These are phyloP conservation scores for Ampelomyces quisqualis DNA, from an alignment of 2,329 filamentous ascomycete genomes.

Conservation along the genomic window DNA sequence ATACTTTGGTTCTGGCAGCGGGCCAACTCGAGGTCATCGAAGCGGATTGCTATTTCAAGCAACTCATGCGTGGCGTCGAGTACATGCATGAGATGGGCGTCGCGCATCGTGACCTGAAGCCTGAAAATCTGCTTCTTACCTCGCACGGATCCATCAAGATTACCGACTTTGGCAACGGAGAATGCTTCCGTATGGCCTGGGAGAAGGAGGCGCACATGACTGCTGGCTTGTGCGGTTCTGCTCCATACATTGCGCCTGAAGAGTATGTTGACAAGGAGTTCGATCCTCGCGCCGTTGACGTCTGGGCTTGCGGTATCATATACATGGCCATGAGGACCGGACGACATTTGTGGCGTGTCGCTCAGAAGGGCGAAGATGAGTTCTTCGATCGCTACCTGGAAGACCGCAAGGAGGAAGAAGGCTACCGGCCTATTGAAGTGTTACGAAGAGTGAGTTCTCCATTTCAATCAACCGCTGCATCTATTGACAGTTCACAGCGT, in stretches of 20 bases:
- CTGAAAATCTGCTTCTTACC: conserved; percentile 91
- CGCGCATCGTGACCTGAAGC: conserved; percentile 93
- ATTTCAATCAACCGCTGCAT: not conserved
- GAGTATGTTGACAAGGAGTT: conserved; percentile 96
- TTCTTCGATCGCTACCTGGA: conserved; percentile 95
- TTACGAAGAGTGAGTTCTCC: conserved; percentile 76
- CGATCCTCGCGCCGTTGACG: conserved; percentile 93
- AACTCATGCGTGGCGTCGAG: conserved; percentile 97
- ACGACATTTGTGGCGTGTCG: conserved; percentile 93
- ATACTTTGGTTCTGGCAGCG: conserved; percentile 86
- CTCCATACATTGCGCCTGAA: conserved; percentile 95
- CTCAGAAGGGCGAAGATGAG: conserved; percentile 94
- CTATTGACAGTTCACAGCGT: conserved; percentile 59
- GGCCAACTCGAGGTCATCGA: conserved; percentile 89
- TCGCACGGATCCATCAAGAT: conserved; percentile 93
- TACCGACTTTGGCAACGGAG: conserved; percentile 97
- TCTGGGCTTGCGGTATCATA: conserved; percentile 98
- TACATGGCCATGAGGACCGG: conserved; percentile 99
- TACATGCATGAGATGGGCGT: conserved; percentile 99
- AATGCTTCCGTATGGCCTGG: conserved; percentile 99
- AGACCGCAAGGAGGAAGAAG: conserved; percentile 89
- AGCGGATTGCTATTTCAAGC: conserved; percentile 98
- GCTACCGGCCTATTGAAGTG: conserved; percentile 94
- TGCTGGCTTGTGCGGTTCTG: conserved; percentile 90
- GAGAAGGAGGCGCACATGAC: conserved; percentile 99